Evolutionary conservation across 805 yeast species (phyloP), one percentile per base, ranked within the genome.

Genomic region (Nakazawaea sp.): DNA sequence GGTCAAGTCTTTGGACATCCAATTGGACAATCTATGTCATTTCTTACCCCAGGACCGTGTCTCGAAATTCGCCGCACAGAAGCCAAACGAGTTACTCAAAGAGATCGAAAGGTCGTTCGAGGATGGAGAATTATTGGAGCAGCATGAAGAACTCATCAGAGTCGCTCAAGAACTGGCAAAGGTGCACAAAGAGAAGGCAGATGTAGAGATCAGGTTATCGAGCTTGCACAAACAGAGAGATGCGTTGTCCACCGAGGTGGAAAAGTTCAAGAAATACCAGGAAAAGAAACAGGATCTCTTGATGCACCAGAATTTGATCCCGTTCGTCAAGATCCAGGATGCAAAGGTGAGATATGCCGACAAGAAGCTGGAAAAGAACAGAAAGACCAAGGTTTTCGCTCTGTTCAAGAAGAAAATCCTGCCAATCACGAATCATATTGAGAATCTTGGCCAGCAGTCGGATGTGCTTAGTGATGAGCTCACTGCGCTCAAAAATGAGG

Each of bases 11-110:
- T 68, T 77, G 44, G 83, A 83, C 51, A 82, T 92, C 42, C 97
- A 92, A 52, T 66, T 92, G 40, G 94, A 87, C 53, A 92, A 90
- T 53, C 65, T 90, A 34, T 89, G 97, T 52, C 97, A 90, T 53
- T 92, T 92, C 51, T 62, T 92, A 38, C 96, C 98, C 0, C 99
- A 92, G 54, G 97, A 90, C 49, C 69, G 94, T 42, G 97, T 92
- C 5, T 90, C 95, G 2, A 87, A 85, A 45, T 92, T 92, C 64
- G 95, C 97, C 0, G 73, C 81, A 3, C 61, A 86, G 45, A 71
- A 83, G 20, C 84, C 94, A 1, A 88, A 83, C 44, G 76, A 77
- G 42, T 61, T 90, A 7, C 64, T 92, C 10, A 50, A 65, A 18
- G 95, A 86, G 49, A 85, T 95, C 1, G 86, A 88, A 50, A 62